These are phyloP conservation scores for Inonotus hispidus DNA, from an alignment of 1,284 basidiomycete genomes.

Conservation along the genomic window DNA sequence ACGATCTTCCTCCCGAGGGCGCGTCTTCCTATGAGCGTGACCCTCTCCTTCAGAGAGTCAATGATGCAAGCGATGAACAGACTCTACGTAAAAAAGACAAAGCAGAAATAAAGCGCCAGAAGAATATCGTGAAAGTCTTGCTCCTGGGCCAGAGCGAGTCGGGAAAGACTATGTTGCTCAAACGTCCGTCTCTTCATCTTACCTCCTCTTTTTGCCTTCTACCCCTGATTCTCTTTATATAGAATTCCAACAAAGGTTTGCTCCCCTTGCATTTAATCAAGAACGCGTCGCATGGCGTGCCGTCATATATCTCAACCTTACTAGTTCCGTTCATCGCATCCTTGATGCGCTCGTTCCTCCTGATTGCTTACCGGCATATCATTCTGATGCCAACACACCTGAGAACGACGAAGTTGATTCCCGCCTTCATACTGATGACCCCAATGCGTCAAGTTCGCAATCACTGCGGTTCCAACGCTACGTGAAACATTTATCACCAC, in stretches of 20 bases:
- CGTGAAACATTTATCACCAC: slow-evolving; percentile 52
- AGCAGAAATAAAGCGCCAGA: slow-evolving; percentile 50
- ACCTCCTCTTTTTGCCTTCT: not conserved
- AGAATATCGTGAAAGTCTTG: slow-evolving; percentile 64
- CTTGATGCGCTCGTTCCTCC: slow-evolving; percentile 64
- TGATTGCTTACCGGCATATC: not conserved
- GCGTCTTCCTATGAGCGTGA: slow-evolving; percentile 63
- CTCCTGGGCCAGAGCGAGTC: slow-evolving; percentile 79
- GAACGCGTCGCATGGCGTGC: slow-evolving; percentile 79
- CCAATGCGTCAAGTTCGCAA: slow-evolving; percentile 1
- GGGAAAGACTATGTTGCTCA: slow-evolving; percentile 76
- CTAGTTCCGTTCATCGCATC: slow-evolving; percentile 72
- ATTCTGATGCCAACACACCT: not conserved
- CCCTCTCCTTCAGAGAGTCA: slow-evolving; percentile 53
- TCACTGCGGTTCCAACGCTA: slow-evolving; percentile 46
- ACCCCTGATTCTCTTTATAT: not conserved
- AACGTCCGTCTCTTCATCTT: slow-evolving; percentile 52
- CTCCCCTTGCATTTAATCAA: slow-evolving; percentile 64
- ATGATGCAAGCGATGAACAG: slow-evolving; percentile 74
- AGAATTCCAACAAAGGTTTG: slow-evolving; percentile 79
- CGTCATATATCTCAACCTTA: slow-evolving; percentile 79
- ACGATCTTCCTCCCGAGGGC: slow-evolving; percentile 61
- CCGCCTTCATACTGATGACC: slow-evolving; percentile 6
- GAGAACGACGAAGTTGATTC: slow-evolving; percentile 11
- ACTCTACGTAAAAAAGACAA: slow-evolving; percentile 59